Evolutionary conservation across 306 rosid species (phyloP), one percentile per base, ranked within the genome.

Genomic region (Cucurbita ficifolia): DNA sequence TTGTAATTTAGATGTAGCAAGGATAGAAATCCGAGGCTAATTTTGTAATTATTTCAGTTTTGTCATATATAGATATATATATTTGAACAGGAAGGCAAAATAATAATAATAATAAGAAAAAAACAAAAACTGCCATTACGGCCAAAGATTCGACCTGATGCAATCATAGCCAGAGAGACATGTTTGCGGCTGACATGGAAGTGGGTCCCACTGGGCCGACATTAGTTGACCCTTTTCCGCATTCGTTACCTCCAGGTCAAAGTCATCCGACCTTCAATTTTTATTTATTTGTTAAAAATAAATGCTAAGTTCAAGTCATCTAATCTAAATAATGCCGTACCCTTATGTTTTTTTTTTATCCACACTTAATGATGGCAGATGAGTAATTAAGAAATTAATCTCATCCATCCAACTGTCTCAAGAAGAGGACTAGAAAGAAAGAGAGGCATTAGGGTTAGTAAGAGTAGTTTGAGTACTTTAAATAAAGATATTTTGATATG

Each of bases 221-320:
- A 40, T 40, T 64, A 64, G 71, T 64, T 64, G 71, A 64, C 71
- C 16, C 51, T 40, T 64, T 64, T 40, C 71, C 71, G 10, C 18
- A 64, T 64, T 17, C 13, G 49, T 39, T 39, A 5, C 50, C 50
- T 49, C 7, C 52, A 10, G 71, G 71, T 64, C 71, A 64, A 64
- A 64, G 10, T 42, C 36, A 64, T 19, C 71, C 70, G 18, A 40
- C 70, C 14, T 29, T n/a, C 48, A n/a, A 63, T 63, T 38, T n/a
- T 29, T 29, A 29, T 24, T 24, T 24, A 12, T 51, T 2, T 8
- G 9, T 53, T 6, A 16, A 2, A 18, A n/a, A n/a, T 5, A 53
- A 53, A 53, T n/a, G 58, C 58, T 3, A 6, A 17, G 22, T 52
- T 52, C 0, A 5, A 52, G 57, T 52, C 22, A 49, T 14, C 16